A percentile compares a stretch with the other conserved stretches of the same genome.
Conservation (phyloP, 768 basidiomycete species). For the Boletus vermiculosoides region DNA sequence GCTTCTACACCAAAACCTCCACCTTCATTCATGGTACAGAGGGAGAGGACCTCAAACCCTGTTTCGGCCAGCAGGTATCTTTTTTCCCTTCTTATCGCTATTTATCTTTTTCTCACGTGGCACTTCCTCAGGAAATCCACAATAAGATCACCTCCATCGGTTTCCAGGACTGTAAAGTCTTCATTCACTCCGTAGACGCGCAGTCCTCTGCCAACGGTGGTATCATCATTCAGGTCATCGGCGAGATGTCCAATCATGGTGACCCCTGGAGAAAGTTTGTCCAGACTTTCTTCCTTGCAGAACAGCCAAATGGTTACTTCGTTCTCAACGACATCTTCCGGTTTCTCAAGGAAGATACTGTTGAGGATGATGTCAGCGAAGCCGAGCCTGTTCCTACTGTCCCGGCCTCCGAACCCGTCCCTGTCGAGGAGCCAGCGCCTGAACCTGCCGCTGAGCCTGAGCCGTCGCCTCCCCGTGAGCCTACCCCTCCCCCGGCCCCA, state of each 20-base stretch:
- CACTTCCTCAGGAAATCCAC: conserved; percentile 80
- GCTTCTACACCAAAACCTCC: conserved; percentile 97
- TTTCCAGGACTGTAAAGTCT: conserved; percentile 97
- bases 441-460: conserved; percentile 28
- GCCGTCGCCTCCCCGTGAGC: conserved; percentile 34
- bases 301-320: conserved; percentile 98
- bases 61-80: conserved; percentile 86
- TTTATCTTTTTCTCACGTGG: conserved; percentile 4
- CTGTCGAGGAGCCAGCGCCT: conserved; percentile 34
- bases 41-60: conserved; percentile 89
- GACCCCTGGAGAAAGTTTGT: conserved; percentile 98
- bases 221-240: conserved; percentile 98
- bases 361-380: conserved; percentile 72
- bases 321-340: conserved; percentile 99
- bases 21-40: conserved; percentile 97
- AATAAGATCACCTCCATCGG: conserved; percentile 92
- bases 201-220: conserved; percentile 93
- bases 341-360: conserved; percentile 93
- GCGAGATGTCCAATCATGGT: conserved; percentile 94
- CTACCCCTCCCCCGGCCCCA: conserved; percentile 29
- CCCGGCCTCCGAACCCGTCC: conserved; percentile 35
- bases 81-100: conserved; percentile 24
- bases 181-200: conserved; percentile 97
- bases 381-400: conserved; percentile 37
- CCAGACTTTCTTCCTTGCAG: conserved; percentile 99